Evolutionary conservation across 805 yeast genomes (phyloP).

Genomic region (Yamadazyma sp.): DNA sequence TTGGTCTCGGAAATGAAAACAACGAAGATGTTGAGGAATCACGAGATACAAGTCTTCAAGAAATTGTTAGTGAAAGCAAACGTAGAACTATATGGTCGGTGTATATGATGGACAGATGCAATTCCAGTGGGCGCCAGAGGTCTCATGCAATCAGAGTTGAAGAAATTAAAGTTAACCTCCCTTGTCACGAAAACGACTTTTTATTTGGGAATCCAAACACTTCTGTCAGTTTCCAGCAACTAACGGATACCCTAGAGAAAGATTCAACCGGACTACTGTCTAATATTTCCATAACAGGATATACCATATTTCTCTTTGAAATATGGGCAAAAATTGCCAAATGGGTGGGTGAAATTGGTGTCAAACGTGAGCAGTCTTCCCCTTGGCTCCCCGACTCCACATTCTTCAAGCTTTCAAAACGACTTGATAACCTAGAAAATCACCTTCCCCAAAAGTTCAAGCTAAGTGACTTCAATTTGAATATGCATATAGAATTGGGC

Average conservation of each 20-base stretch:
- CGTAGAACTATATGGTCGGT: constrained; percentile 42
- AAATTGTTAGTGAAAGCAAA: constrained; percentile 29
- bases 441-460: constrained; percentile 26
- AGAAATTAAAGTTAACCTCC: constrained; percentile 31
- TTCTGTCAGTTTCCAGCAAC: background rate
- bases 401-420: constrained; percentile 23
- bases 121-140: constrained; percentile 34
- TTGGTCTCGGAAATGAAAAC: constrained; percentile 29
- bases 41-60: constrained; percentile 15
- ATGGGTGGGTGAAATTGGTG: constrained; percentile 39
- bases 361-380: constrained; percentile 23
- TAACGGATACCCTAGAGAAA: no score
- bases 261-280: no score
- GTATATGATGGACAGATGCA: constrained; percentile 44
- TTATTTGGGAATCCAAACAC: constrained; percentile 21
- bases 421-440: constrained; percentile 22
- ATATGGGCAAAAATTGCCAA: constrained; percentile 38
- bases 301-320: constrained; percentile 32
- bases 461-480: constrained; percentile 24
- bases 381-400: constrained; percentile 31
- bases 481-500: constrained; percentile 27
- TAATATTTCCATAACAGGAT: constrained; percentile 29
- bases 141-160: constrained; percentile 32
- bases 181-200: constrained; percentile 33
- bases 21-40: background rate